Percentiles rank a stretch among this genome's conserved stretches.
Conservation (phyloP, 495 filamentous ascomycete species). For the Aspergillus bridgeri region DNA sequence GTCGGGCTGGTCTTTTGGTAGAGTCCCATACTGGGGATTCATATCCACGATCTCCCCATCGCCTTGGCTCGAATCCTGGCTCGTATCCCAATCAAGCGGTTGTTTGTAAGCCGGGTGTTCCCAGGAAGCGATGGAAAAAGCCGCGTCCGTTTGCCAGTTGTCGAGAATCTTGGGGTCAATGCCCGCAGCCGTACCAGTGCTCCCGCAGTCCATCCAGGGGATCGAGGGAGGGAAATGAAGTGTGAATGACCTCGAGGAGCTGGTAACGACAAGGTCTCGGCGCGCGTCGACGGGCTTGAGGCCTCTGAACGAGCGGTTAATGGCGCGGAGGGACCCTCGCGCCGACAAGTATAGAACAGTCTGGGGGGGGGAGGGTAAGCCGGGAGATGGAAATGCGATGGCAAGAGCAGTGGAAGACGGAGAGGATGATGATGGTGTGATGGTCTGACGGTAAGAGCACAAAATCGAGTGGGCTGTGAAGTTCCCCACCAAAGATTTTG, state of each 20-base stretch:
- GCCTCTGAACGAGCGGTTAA: background rate
- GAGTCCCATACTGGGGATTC: slow-evolving; percentile 29
- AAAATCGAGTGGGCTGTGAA: slow-evolving; percentile 16
- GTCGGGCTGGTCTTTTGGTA: slow-evolving; percentile 19
- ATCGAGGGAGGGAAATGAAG: slow-evolving; percentile 4
- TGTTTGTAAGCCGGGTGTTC: slow-evolving; percentile 41
- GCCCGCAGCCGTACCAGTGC: slow-evolving; percentile 41
- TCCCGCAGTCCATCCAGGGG: slow-evolving; percentile 49
- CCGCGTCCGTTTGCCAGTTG: slow-evolving; percentile 41
- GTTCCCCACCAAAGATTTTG: slow-evolving; percentile 26
- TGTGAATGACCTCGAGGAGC: slow-evolving; percentile 14
- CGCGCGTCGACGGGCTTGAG: slow-evolving; percentile 3
- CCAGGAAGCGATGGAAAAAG: slow-evolving; percentile 40
- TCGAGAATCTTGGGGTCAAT: slow-evolving; percentile 50
- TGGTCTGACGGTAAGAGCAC: slow-evolving; percentile 17
- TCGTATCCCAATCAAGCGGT: slow-evolving; percentile 43
- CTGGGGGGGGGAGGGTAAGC: background rate
- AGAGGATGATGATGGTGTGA: slow-evolving; percentile 21
- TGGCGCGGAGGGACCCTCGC: background rate
- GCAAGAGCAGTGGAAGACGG: background rate
- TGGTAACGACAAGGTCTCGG: slow-evolving; percentile 20
- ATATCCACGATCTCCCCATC: slow-evolving; percentile 40
- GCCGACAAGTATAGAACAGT: background rate
- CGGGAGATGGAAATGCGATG: background rate
- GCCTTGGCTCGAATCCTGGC: slow-evolving; percentile 43